Evolutionary conservation across 495 filamentous ascomycete genomes (phyloP).

Genomic region (Bacidia gigantensis): DNA sequence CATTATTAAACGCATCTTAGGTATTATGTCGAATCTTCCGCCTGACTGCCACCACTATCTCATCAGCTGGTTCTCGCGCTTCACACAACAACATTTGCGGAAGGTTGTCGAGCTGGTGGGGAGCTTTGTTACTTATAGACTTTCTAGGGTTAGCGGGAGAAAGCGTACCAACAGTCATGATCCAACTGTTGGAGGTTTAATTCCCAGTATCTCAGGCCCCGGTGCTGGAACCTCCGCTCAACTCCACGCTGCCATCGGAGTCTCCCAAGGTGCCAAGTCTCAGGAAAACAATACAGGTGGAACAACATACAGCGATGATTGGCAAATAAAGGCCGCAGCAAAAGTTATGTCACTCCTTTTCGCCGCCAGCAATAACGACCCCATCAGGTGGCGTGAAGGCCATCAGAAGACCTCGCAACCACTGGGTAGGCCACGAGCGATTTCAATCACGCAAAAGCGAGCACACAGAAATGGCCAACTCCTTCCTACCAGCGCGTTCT

Average conservation of each 20-base stretch:
- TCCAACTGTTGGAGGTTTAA: constrained; percentile 43
- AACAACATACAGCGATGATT: constrained; percentile 67
- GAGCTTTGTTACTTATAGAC: constrained; percentile 70
- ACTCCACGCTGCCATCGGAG: constrained; percentile 66
- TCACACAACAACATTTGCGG: constrained; percentile 53
- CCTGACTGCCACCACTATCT: constrained; percentile 68
- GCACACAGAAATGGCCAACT: constrained; percentile 45
- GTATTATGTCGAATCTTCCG: constrained; percentile 62
- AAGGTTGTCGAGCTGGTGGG: constrained; percentile 60
- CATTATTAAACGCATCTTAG: constrained; percentile 76
- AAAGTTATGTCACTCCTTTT: constrained; percentile 74
- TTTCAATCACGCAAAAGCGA: constrained; percentile 25
- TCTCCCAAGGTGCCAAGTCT: constrained; percentile 18
- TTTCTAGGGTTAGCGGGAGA: constrained; percentile 59
- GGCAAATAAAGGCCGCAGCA: constrained; percentile 77
- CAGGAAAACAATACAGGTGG: constrained; percentile 33
- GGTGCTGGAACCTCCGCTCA: constrained; percentile 50
- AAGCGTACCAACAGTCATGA: constrained; percentile 44
- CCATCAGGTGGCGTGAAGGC: neutral
- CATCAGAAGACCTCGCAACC: constrained; percentile 6
- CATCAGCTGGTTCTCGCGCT: constrained; percentile 73
- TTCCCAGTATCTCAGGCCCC: constrained; percentile 54
- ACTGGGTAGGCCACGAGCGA: constrained; percentile 17
- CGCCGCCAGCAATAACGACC: constrained; percentile 56
- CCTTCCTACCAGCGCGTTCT: constrained; percentile 71